These are phyloP conservation scores for Neonectria neomacrospora DNA, from an alignment of 2,329 filamentous ascomycete species.

Conservation along the genomic window DNA sequence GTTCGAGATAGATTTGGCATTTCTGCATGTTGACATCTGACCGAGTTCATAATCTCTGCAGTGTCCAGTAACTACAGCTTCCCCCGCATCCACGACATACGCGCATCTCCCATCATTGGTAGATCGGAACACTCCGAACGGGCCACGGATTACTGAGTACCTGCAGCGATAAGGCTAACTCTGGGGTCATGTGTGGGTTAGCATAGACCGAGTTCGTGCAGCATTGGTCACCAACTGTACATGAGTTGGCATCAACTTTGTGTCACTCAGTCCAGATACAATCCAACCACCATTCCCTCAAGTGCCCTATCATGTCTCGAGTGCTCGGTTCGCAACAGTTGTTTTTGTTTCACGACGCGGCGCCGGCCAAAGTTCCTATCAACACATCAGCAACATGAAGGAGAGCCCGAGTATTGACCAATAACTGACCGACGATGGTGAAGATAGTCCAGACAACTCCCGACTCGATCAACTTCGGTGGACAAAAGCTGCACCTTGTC, in stretches of 20 bases:
- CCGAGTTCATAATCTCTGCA: background rate
- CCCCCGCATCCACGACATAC: background rate
- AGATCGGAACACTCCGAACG: too few species aligned
- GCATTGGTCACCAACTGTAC: background rate
- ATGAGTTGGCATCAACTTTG: background rate
- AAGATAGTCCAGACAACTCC: constrained; percentile 28
- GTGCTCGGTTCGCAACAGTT: background rate
- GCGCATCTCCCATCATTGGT: background rate
- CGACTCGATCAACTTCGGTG: constrained; percentile 25
- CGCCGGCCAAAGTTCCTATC: constrained; percentile 28
- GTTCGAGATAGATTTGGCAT: background rate
- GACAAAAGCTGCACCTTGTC: constrained; percentile 19
- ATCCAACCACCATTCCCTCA: background rate
- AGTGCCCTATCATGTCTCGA: background rate
- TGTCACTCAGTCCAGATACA: too few species aligned
- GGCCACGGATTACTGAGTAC: background rate
- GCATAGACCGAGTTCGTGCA: background rate
- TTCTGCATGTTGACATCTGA: background rate
- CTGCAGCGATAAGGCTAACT: background rate
- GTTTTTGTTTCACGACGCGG: constrained; percentile 26
- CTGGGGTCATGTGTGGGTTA: background rate
- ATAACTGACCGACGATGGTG: constrained; percentile 19
- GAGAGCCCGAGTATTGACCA: too few species aligned
- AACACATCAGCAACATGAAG: constrained; percentile 2
- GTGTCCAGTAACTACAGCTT: background rate